Evolutionary conservation across 305 asterid genomes (phyloP).

Genomic region (Fraxinus ornus): DNA sequence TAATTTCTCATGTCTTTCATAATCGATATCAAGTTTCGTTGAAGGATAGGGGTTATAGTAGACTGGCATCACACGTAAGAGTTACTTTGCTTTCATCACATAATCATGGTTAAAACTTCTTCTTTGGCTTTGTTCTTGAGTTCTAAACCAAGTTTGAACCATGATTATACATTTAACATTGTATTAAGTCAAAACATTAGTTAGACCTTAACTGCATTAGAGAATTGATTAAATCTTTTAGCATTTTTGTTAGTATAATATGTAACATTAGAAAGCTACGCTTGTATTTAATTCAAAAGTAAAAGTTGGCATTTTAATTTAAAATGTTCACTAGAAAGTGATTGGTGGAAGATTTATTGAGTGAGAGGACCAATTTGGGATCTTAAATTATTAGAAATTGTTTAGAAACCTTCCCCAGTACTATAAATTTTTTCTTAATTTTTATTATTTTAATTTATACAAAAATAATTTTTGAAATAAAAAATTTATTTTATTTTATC

Average conservation of each 20-base stretch:
- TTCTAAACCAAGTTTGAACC: not conserved
- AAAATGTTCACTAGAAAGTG: not conserved
- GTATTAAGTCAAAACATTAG: not conserved
- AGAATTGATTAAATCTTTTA: conserved; percentile 3
- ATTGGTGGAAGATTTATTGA: not conserved
- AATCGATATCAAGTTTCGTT: not conserved
- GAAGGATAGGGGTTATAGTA: not conserved
- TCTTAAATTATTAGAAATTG: not conserved
- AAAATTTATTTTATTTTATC: no score
- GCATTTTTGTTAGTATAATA: conserved; percentile 25
- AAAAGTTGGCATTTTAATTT: not conserved
- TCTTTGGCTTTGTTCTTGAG: not conserved
- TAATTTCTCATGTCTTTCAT: not conserved
- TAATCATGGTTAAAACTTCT: not conserved
- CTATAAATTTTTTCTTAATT: not conserved
- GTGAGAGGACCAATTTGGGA: not conserved
- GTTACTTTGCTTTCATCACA: not conserved
- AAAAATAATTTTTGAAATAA: no score
- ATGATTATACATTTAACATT: not conserved
- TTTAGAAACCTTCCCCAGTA: not conserved
- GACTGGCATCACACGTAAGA: not conserved
- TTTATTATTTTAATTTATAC: no score
- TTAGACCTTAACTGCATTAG: conserved; percentile 13
- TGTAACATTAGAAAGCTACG: conserved; percentile 32
- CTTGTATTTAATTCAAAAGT: conserved; percentile 12